These are phyloP conservation scores for Sporothrix sp. DNA, from an alignment of 2,329 filamentous ascomycete genomes.

Conservation along the genomic window DNA sequence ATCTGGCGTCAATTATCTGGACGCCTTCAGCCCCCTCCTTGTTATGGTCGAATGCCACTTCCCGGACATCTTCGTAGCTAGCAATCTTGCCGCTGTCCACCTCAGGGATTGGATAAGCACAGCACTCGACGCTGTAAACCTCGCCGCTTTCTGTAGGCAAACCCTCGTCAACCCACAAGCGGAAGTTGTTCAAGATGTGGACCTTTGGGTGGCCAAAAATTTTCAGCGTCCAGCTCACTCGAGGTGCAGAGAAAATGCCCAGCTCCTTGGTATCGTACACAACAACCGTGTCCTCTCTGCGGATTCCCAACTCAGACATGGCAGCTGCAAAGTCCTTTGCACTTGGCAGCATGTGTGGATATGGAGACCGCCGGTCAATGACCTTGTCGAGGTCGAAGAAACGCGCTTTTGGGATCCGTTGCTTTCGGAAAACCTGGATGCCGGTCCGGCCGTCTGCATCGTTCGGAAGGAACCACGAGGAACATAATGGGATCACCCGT, in stretches of 20 bases:
- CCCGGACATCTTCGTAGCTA: slow-evolving; percentile 72
- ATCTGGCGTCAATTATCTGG: slow-evolving; percentile 82
- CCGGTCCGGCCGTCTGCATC: slow-evolving; percentile 63
- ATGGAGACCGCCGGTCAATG: slow-evolving; percentile 77
- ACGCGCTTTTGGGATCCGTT: slow-evolving; percentile 77
- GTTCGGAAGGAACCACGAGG: slow-evolving; percentile 93
- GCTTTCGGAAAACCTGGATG: slow-evolving; percentile 67
- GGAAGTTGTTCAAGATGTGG: slow-evolving; percentile 92
- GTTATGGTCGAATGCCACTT: slow-evolving; percentile 63
- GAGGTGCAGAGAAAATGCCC: slow-evolving; percentile 87
- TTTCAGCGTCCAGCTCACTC: slow-evolving; percentile 86
- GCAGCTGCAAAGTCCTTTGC: slow-evolving; percentile 72
- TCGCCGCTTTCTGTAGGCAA: slow-evolving; percentile 74
- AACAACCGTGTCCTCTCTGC: slow-evolving; percentile 78
- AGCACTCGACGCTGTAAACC: slow-evolving; percentile 56
- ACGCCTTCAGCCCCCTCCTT: slow-evolving; percentile 77
- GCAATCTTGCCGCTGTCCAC: slow-evolving; percentile 55
- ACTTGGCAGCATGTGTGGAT: slow-evolving; percentile 92
- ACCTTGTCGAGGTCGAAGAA: slow-evolving; percentile 96
- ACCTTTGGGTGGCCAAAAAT: slow-evolving; percentile 85
- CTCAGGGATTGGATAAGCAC: slow-evolving; percentile 54
- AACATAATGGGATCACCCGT: slow-evolving; percentile 79
- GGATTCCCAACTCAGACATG: slow-evolving; percentile 82
- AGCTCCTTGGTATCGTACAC: slow-evolving; percentile 89
- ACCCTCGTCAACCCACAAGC: slow-evolving; percentile 79